Conservation (phyloP, 2,329 filamentous ascomycete species). For the Nemania abortiva region DNA sequence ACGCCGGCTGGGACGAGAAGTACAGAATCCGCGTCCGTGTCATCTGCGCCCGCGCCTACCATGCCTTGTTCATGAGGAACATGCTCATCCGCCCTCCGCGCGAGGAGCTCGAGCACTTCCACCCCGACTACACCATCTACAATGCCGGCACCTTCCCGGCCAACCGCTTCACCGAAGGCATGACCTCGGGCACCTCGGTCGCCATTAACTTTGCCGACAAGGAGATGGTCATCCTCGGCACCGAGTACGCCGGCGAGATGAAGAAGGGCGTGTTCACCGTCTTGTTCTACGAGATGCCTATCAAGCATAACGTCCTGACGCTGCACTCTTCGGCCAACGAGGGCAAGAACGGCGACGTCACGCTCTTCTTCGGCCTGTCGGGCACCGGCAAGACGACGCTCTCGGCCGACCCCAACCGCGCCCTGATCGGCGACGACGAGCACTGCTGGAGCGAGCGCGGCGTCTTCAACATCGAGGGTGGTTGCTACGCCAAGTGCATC, state of each 20-base stretch:
- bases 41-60: conserved; percentile 98
- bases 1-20: conserved; percentile 97
- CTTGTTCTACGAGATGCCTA: conserved; percentile 99
- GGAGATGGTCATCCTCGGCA: conserved; percentile 99
- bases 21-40: conserved; percentile 98
- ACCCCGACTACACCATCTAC: conserved; percentile 99
- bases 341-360: conserved; percentile 93
- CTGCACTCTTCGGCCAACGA: conserved; percentile 99
- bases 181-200: conserved; percentile 98
- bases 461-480: conserved; percentile 99
- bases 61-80: conserved; percentile 99
- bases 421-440: conserved; percentile 97
- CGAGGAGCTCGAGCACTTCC: conserved; percentile 96
- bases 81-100: conserved; percentile 96
- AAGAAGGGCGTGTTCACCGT: conserved; percentile 99
- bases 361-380: conserved; percentile 98
- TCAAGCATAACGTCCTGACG: conserved; percentile 99
- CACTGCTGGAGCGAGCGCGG: conserved; percentile 98
- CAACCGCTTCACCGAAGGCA: conserved; percentile 97
- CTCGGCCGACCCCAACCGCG: conserved; percentile 95
- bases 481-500: conserved; percentile 99
- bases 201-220: conserved; percentile 99
- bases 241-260: conserved; percentile 97
- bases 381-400: conserved; percentile 99
- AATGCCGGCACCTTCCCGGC: conserved; percentile 98